A percentile compares a stretch with the other conserved stretches of the same genome.
These are phyloP conservation scores for Elsinoe perseae DNA, from an alignment of 2,329 filamentous ascomycete species.

Conservation along the genomic window DNA sequence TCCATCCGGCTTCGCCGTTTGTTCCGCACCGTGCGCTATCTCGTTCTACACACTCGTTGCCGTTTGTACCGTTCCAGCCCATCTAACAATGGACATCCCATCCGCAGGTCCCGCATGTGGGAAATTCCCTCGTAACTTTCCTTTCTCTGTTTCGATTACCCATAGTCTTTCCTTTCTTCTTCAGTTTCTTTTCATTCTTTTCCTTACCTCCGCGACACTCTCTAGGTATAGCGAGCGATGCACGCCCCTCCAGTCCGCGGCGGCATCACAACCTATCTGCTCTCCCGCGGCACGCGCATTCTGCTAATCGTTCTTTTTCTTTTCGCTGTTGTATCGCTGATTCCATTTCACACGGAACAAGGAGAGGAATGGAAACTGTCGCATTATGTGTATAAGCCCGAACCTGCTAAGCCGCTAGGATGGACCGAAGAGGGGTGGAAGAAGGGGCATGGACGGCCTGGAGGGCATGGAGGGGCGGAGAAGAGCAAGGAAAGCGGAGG, in stretches of 20 bases:
- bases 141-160: not conserved
- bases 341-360: not conserved
- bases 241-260: not conserved
- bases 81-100: not conserved
- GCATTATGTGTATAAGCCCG: conserved; percentile 12
- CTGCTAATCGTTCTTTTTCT: not conserved
- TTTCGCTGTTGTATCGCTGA: not conserved
- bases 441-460: not conserved
- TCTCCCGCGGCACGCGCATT: not conserved
- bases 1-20: not conserved
- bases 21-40: not conserved
- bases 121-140: not conserved
- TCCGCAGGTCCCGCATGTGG: not conserved
- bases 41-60: conserved; percentile 1
- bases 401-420: not conserved
- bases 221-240: not conserved
- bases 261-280: not conserved
- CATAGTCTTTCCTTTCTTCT: not conserved
- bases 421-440: conserved; percentile 8
- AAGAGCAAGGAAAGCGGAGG: not conserved
- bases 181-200: not conserved
- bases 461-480: not conserved
- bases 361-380: conserved; percentile 2
- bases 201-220: too few relatives aligned
- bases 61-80: conserved; percentile 1